Evolutionary conservation across 371 early-diverging fungal genomes (phyloP).

Genomic region (Syncephalis plumigaleata): DNA sequence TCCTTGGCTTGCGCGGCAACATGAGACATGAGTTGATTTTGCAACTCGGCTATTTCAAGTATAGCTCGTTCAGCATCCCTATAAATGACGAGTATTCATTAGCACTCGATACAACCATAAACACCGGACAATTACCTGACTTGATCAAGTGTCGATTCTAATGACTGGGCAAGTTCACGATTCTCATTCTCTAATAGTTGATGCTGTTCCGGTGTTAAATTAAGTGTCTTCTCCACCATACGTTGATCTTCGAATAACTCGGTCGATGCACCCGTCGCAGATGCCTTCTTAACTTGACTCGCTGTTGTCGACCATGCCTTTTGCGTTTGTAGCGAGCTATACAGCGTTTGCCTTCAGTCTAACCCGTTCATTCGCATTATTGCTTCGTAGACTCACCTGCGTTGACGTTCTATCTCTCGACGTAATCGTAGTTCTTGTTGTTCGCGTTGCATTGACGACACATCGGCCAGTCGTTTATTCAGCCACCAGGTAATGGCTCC

Average conservation of each 20-base stretch:
- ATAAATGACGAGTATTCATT: background rate
- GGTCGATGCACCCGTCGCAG: no score
- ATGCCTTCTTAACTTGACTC: no score
- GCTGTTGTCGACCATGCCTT: background rate
- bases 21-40: constrained; percentile 37
- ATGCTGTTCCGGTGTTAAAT: constrained; percentile 33
- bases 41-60: constrained; percentile 44
- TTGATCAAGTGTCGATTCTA: constrained; percentile 38
- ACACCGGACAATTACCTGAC: constrained; percentile 12
- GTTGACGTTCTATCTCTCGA: constrained; percentile 27
- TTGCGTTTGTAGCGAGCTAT: no score
- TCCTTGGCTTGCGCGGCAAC: constrained; percentile 43
- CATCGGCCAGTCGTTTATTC: constrained; percentile 27
- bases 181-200: constrained; percentile 42
- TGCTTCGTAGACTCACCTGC: constrained; percentile 17
- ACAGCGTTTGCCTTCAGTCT: no score
- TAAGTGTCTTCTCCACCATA: background rate
- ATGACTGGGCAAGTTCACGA: constrained; percentile 27
- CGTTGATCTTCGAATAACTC: no score
- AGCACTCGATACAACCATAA: background rate
- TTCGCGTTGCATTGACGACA: constrained; percentile 26
- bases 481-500: constrained; percentile 29
- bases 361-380: no score
- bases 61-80: constrained; percentile 42
- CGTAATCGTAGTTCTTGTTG: constrained; percentile 29